Percentiles rank a stretch among this genome's conserved stretches.
phyloP scores from a whole-genome alignment of 2,329 filamentous ascomycete species.

The Pseudocercospora macadamiae region DNA sequence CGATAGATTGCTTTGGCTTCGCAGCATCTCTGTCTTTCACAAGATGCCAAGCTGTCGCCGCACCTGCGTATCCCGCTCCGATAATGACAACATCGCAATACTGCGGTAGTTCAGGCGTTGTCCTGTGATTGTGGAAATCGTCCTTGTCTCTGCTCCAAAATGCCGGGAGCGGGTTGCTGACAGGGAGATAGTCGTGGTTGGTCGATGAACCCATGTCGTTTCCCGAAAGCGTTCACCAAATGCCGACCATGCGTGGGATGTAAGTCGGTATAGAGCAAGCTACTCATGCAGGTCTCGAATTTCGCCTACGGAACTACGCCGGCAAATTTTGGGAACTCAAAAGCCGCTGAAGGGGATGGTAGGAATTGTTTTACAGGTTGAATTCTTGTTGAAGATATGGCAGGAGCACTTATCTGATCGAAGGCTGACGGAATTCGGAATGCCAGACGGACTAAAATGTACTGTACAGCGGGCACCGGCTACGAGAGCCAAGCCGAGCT shows the following conservation, averaged over 20 bases:
- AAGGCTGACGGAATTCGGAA: too few relatives aligned
- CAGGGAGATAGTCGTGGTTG: slow-evolving; percentile 13
- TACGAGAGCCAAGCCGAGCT: background rate
- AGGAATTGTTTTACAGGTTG: background rate
- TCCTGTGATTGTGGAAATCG: slow-evolving; percentile 57
- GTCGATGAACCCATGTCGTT: slow-evolving; percentile 9
- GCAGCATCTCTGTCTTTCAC: slow-evolving; percentile 4
- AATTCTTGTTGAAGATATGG: background rate
- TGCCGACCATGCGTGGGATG: slow-evolving; percentile 8
- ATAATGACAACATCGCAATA: slow-evolving; percentile 31
- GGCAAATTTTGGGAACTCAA: background rate
- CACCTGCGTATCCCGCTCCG: slow-evolving; percentile 18
- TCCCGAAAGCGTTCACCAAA: background rate
- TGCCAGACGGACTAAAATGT: background rate
- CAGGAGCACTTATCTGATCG: slow-evolving; percentile 4
- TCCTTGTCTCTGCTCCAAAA: slow-evolving; percentile 47
- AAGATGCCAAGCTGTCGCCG: slow-evolving; percentile 19
- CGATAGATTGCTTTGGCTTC: slow-evolving; percentile 11
- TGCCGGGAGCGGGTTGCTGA: slow-evolving; percentile 3
- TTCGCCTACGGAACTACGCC: background rate
- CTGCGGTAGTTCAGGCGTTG: slow-evolving; percentile 62
- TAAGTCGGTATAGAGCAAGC: background rate
- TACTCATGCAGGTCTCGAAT: slow-evolving; percentile 7
- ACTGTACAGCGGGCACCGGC: background rate
- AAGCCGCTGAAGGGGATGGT: background rate